A percentile compares a stretch with the other conserved stretches of the same genome.
phyloP scores from a whole-genome alignment of 345 rosid genomes.

The Nasturtium officinale region DNA sequence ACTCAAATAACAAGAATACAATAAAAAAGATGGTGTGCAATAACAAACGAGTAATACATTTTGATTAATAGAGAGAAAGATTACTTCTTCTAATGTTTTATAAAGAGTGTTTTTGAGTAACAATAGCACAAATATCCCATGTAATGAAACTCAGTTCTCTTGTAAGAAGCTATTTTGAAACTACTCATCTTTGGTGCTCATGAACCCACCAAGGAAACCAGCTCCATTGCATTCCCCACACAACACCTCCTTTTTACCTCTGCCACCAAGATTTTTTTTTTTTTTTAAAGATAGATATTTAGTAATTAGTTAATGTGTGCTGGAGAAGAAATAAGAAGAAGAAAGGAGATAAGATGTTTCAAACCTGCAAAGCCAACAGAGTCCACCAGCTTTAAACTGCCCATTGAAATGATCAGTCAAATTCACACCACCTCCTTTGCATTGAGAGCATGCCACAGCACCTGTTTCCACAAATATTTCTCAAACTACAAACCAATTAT shows the following conservation, averaged over 20 bases:
- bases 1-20: constrained; percentile 13
- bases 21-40: constrained; percentile 12
- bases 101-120: constrained; percentile 1
- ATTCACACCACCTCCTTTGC: constrained; percentile 85
- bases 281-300: too few relatives aligned
- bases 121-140: neutral
- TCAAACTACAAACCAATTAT: constrained; percentile 2
- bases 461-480: constrained; percentile 45
- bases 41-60: constrained; percentile 19
- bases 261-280: constrained; percentile 55
- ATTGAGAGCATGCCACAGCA: constrained; percentile 61
- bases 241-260: constrained; percentile 80
- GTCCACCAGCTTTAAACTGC: constrained; percentile 86
- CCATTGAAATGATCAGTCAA: constrained; percentile 90
- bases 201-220: constrained; percentile 90
- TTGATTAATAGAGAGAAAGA: constrained; percentile 2
- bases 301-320: neutral
- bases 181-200: constrained; percentile 74
- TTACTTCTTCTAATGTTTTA: constrained; percentile 13
- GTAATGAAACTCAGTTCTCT: neutral
- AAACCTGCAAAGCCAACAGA: constrained; percentile 98
- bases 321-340: neutral
- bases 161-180: neutral
- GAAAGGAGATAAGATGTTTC: neutral
- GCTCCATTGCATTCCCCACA: constrained; percentile 96